Percentiles rank a stretch among this genome's conserved stretches.
phyloP scores from a whole-genome alignment of 2,329 filamentous ascomycete genomes.

The Apiospora saccharicola region DNA sequence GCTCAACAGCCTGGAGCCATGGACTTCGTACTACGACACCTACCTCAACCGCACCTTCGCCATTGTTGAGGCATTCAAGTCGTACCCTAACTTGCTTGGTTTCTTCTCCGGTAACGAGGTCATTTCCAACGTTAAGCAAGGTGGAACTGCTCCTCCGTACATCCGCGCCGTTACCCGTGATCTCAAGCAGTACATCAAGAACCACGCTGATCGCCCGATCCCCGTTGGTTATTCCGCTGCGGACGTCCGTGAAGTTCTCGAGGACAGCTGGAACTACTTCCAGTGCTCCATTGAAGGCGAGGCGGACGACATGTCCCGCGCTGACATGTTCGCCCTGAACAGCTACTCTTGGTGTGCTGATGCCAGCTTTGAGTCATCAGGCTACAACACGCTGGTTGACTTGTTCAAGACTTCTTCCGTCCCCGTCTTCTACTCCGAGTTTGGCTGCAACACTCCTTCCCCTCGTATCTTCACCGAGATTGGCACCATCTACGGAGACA shows the following conservation, averaged over 20 bases:
- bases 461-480: constrained; percentile 82
- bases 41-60: constrained; percentile 74
- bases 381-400: constrained; percentile 68
- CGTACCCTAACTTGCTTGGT: constrained; percentile 71
- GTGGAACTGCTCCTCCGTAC: constrained; percentile 71
- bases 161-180: constrained; percentile 78
- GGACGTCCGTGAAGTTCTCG: constrained; percentile 75
- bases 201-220: constrained; percentile 71
- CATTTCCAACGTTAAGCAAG: constrained; percentile 68
- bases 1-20: constrained; percentile 61
- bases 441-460: constrained; percentile 76
- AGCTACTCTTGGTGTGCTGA: constrained; percentile 77
- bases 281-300: constrained; percentile 67
- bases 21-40: constrained; percentile 64
- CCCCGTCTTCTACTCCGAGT: constrained; percentile 84
- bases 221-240: constrained; percentile 84
- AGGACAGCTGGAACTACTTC: constrained; percentile 80
- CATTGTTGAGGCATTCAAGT: constrained; percentile 71
- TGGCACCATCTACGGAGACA: constrained; percentile 70
- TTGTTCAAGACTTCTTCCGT: constrained; percentile 72
- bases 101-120: constrained; percentile 50
- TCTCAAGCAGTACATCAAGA: constrained; percentile 81
- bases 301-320: constrained; percentile 66
- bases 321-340: constrained; percentile 81
- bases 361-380: constrained; percentile 67